These are phyloP conservation scores for Monilinia fructicola DNA, from an alignment of 2,329 filamentous ascomycete genomes.

Conservation along the genomic window DNA sequence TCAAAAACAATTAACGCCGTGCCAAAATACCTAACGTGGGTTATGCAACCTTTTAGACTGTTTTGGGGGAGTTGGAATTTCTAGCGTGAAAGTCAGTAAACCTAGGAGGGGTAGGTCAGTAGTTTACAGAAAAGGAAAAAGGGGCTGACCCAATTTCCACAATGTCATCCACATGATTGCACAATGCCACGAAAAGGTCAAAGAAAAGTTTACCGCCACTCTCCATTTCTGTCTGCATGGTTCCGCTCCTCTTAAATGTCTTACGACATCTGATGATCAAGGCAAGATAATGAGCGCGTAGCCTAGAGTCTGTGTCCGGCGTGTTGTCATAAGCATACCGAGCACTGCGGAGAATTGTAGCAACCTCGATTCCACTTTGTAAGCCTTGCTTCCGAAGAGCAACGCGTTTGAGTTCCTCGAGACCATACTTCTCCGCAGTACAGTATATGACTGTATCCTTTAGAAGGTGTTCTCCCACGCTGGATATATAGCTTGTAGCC, in stretches of 20 bases:
- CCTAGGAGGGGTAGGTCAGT: constrained; percentile 31
- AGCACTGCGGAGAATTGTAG: constrained; percentile 85
- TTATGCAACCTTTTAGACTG: constrained; percentile 47
- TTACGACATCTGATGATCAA: constrained; percentile 96
- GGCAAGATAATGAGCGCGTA: constrained; percentile 95
- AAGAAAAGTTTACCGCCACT: constrained; percentile 91
- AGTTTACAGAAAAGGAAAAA: constrained; percentile 19
- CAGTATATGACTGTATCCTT: constrained; percentile 95
- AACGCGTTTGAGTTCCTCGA: constrained; percentile 89
- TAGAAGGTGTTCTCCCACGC: constrained; percentile 73
- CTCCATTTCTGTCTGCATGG: constrained; percentile 99
- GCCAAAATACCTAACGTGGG: constrained; percentile 37
- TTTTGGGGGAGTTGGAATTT: constrained; percentile 53
- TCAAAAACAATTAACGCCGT: constrained; percentile 39
- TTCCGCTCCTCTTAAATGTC: constrained; percentile 97
- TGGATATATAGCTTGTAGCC: constrained; percentile 75
- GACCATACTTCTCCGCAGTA: constrained; percentile 82
- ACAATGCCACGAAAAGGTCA: constrained; percentile 96
- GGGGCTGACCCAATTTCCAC: constrained; percentile 65
- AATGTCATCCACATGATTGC: constrained; percentile 96
- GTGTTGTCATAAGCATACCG: constrained; percentile 96
- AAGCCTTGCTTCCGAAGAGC: constrained; percentile 92
- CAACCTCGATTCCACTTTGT: constrained; percentile 84
- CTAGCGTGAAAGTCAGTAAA: constrained; percentile 40
- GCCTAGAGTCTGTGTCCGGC: constrained; percentile 84